Percentiles rank a stretch among this genome's conserved stretches.
phyloP scores from a whole-genome alignment of 2,329 filamentous ascomycete genomes.

The Phaeosphaeria sp. region DNA sequence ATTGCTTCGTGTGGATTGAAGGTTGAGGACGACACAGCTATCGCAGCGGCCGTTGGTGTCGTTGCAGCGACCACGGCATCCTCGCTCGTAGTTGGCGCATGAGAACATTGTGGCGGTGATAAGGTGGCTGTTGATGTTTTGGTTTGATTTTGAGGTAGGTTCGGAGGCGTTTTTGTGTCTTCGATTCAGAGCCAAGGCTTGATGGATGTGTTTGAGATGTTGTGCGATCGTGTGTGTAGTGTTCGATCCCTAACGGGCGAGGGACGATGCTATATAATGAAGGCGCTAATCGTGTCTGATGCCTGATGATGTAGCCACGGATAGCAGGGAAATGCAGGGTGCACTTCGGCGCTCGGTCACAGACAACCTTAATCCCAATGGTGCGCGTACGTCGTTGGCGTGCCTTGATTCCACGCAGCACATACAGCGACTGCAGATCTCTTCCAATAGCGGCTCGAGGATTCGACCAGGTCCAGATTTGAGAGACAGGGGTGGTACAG shows the following conservation, averaged over 20 bases:
- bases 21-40: slow-evolving; percentile 50
- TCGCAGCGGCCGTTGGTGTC: slow-evolving; percentile 45
- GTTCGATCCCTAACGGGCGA: not conserved
- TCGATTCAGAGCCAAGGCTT: not conserved
- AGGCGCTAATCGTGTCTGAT: slow-evolving; percentile 21
- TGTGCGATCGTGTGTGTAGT: slow-evolving; percentile 2
- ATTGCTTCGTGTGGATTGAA: slow-evolving; percentile 41
- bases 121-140: not conserved
- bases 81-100: slow-evolving; percentile 54
- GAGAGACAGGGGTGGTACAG: slow-evolving; percentile 1
- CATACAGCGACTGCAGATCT: slow-evolving; percentile 12
- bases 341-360: slow-evolving; percentile 13
- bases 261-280: slow-evolving; percentile 30
- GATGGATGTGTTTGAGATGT: not conserved
- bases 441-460: slow-evolving; percentile 22
- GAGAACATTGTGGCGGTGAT: slow-evolving; percentile 49
- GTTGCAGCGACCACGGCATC: slow-evolving; percentile 53
- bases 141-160: slow-evolving; percentile 4
- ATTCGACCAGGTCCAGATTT: slow-evolving; percentile 1
- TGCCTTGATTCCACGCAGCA: slow-evolving; percentile 25
- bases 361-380: slow-evolving; percentile 11
- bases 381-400: slow-evolving; percentile 24
- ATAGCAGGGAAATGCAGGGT: slow-evolving; percentile 33
- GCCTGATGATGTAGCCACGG: slow-evolving; percentile 41
- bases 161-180: not conserved